A percentile compares a stretch with the other conserved stretches of the same genome.
phyloP scores from a whole-genome alignment of 148 eudicot species.

The Silene uniflora region DNA sequence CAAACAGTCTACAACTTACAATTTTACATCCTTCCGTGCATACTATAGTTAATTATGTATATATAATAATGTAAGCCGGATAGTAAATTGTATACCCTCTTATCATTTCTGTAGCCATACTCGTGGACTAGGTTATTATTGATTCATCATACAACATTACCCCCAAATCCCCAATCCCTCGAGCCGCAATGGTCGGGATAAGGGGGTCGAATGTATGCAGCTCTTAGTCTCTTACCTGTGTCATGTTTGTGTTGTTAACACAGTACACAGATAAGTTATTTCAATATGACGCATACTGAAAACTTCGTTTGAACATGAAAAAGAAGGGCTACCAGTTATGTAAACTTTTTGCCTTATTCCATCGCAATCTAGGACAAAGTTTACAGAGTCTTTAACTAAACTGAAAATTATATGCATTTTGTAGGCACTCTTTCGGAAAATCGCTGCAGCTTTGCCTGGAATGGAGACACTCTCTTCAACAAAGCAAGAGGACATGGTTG shows the following conservation, averaged over 20 bases:
- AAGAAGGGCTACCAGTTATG: no score
- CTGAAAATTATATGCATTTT: background rate
- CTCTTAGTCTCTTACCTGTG: background rate
- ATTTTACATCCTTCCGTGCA: background rate
- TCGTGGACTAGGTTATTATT: background rate
- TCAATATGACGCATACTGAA: no score
- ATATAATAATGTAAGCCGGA: background rate
- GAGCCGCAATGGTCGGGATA: background rate
- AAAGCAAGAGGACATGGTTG: slow-evolving; percentile 79
- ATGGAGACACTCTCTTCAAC: slow-evolving; percentile 77
- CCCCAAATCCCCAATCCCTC: background rate
- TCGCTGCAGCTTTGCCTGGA: slow-evolving; percentile 77
- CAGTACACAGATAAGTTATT: background rate
- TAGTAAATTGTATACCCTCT: background rate
- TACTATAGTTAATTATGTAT: background rate
- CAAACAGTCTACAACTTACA: background rate
- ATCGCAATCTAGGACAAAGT: no score
- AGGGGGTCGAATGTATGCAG: background rate
- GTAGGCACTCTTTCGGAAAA: slow-evolving; percentile 67
- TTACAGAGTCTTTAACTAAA: no score
- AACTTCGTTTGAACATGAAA: no score
- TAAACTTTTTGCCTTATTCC: no score
- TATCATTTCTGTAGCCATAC: background rate
- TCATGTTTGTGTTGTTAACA: background rate
- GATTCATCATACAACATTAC: background rate